These are phyloP conservation scores for Syncephalastrum contaminatum DNA, from an alignment of 371 early-diverging fungal species.

Conservation along the genomic window DNA sequence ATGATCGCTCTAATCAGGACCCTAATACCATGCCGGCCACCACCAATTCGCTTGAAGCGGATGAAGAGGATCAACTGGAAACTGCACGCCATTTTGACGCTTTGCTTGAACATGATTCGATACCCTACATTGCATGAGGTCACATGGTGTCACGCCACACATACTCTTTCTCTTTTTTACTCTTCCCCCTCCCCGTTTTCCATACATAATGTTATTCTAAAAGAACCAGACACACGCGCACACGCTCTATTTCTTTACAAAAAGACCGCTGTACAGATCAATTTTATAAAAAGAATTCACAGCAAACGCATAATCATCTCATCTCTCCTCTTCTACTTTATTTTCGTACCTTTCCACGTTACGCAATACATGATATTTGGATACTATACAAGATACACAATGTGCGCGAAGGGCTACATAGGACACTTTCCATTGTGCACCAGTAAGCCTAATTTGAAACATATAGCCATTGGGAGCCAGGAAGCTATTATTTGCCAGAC, in stretches of 20 bases:
- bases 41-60: background rate
- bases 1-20: too few relatives aligned
- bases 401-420: too few relatives aligned
- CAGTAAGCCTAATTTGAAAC: too few relatives aligned
- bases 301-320: conserved; percentile 1
- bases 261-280: background rate
- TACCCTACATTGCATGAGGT: conserved; percentile 48
- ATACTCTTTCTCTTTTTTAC: background rate
- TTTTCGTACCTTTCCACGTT: too few relatives aligned
- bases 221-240: conserved; percentile 1
- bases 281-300: background rate
- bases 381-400: too few relatives aligned
- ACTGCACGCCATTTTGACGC: conserved; percentile 45
- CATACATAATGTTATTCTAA: background rate
- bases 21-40: too few relatives aligned
- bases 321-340: background rate
- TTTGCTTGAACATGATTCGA: conserved; percentile 32
- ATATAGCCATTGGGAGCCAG: too few relatives aligned
- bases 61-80: conserved; percentile 8
- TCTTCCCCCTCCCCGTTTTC: background rate
- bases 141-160: background rate
- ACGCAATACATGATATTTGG: too few relatives aligned
- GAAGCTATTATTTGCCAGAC: too few relatives aligned
- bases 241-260: background rate
- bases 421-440: too few relatives aligned